These are phyloP conservation scores for Suillus americanus DNA, from an alignment of 768 basidiomycete species.

Conservation along the genomic window DNA sequence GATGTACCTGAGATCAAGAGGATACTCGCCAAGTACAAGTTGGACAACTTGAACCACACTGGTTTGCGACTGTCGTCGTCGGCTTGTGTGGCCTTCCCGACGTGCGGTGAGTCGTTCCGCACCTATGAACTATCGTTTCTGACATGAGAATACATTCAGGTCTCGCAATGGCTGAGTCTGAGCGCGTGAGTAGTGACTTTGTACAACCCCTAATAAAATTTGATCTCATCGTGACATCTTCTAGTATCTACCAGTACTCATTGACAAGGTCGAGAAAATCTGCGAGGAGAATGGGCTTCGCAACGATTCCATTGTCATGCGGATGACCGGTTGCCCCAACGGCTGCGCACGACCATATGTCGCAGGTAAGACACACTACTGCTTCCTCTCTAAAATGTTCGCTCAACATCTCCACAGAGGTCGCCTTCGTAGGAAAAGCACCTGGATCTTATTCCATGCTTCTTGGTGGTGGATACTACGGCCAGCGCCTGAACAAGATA, in stretches of 20 bases:
- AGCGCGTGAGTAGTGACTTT: constrained; percentile 46
- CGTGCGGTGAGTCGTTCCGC: constrained; percentile 57
- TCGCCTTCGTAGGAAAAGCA: constrained; percentile 96
- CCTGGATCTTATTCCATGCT: constrained; percentile 92
- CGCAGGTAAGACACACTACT: constrained; percentile 53
- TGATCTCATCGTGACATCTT: constrained; percentile 35
- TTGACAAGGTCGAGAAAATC: constrained; percentile 94
- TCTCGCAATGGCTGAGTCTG: constrained; percentile 79
- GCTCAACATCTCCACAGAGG: constrained; percentile 48
- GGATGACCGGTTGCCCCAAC: constrained; percentile 97
- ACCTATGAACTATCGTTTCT: constrained; percentile 1
- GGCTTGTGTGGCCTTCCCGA: constrained; percentile 97
- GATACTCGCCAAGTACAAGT: constrained; percentile 79
- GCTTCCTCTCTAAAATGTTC: constrained; percentile 1
- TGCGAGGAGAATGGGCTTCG: constrained; percentile 92
- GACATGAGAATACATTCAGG: constrained; percentile 30
- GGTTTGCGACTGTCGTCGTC: constrained; percentile 86
- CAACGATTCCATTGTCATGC: constrained; percentile 95
- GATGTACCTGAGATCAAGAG: constrained; percentile 78
- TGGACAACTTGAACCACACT: constrained; percentile 81
- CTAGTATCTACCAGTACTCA: constrained; percentile 87
- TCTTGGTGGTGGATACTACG: constrained; percentile 93
- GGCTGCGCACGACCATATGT: constrained; percentile 93
- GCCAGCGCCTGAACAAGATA: constrained; percentile 94
- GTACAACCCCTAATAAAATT: constrained; percentile 4